These are phyloP conservation scores for Xylaria sp. DNA, from an alignment of 2,329 filamentous ascomycete genomes.

Conservation along the genomic window DNA sequence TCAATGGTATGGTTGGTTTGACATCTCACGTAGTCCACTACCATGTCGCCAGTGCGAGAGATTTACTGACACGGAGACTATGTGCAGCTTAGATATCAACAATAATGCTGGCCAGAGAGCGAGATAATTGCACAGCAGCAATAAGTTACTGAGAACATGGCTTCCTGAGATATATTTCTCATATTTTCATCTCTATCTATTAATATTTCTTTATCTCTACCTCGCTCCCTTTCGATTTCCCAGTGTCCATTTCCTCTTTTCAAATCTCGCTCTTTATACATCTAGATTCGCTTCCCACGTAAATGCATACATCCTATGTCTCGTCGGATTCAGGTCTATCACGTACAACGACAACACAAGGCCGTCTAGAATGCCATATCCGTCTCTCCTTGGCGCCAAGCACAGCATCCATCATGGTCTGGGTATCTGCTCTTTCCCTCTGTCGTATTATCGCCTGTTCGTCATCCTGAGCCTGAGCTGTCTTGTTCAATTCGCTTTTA, in stretches of 20 bases:
- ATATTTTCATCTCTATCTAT: constrained; percentile 28
- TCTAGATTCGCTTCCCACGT: background rate
- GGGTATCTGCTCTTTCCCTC: constrained; percentile 60
- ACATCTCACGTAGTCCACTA: background rate
- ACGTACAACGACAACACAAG: constrained; percentile 65
- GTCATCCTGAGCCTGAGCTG: constrained; percentile 1
- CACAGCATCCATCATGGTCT: constrained; percentile 67
- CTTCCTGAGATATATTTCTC: constrained; percentile 16
- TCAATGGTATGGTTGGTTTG: background rate
- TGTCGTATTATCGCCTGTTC: constrained; percentile 40
- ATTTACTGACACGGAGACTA: background rate
- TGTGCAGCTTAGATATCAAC: too few relatives aligned
- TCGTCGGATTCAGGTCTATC: constrained; percentile 51
- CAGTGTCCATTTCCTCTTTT: background rate
- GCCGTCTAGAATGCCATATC: constrained; percentile 72
- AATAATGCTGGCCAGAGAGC: too few relatives aligned
- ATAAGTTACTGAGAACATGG: background rate
- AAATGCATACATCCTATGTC: constrained; percentile 10
- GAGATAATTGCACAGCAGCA: background rate
- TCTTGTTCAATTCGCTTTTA: background rate
- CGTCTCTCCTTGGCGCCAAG: constrained; percentile 69
- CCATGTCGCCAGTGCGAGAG: background rate
- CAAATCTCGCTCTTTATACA: constrained; percentile 10
- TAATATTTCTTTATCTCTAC: background rate
- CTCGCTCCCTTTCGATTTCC: background rate